A percentile compares a stretch with the other conserved stretches of the same genome.
phyloP scores from a whole-genome alignment of 495 filamentous ascomycete genomes.

The Penicillium canariense region DNA sequence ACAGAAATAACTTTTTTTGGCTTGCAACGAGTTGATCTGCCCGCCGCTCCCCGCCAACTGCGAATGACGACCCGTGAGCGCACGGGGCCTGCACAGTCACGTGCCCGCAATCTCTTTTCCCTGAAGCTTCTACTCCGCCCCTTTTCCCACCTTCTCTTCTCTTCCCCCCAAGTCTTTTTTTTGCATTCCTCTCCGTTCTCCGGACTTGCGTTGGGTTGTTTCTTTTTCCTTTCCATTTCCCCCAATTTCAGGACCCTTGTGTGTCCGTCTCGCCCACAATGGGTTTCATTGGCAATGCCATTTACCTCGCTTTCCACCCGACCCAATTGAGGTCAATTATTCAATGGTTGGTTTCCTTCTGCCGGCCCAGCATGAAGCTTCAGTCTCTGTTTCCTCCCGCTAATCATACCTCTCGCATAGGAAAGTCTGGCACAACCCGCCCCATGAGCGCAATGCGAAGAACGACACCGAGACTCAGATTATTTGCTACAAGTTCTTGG shows the following conservation, averaged over 20 bases:
- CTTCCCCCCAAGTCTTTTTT: constrained; percentile 5
- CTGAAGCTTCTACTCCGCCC: neutral
- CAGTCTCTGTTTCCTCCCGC: neutral
- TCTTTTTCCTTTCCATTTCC: constrained; percentile 2
- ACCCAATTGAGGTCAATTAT: constrained; percentile 78
- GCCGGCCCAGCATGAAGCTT: no score
- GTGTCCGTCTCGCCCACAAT: constrained; percentile 37
- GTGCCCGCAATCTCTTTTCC: neutral
- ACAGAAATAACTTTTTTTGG: neutral
- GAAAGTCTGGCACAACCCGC: constrained; percentile 95
- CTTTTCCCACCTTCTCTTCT: constrained; percentile 8
- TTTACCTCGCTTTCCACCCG: constrained; percentile 78
- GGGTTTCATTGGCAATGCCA: constrained; percentile 52
- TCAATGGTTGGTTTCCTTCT: constrained; percentile 74
- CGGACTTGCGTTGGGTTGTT: neutral
- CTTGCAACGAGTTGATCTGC: neutral
- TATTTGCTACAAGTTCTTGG: constrained; percentile 81
- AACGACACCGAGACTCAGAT: constrained; percentile 72
- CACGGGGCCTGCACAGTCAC: neutral
- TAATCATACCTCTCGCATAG: constrained; percentile 42
- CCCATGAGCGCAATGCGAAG: constrained; percentile 73
- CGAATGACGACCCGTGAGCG: neutral
- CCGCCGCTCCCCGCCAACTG: neutral
- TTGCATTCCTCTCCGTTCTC: neutral
- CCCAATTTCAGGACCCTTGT: neutral